Evolutionary conservation across 2,329 filamentous ascomycete species (phyloP), one percentile per base, ranked within the genome.

Genomic region (Tolypocladium paradoxum): DNA sequence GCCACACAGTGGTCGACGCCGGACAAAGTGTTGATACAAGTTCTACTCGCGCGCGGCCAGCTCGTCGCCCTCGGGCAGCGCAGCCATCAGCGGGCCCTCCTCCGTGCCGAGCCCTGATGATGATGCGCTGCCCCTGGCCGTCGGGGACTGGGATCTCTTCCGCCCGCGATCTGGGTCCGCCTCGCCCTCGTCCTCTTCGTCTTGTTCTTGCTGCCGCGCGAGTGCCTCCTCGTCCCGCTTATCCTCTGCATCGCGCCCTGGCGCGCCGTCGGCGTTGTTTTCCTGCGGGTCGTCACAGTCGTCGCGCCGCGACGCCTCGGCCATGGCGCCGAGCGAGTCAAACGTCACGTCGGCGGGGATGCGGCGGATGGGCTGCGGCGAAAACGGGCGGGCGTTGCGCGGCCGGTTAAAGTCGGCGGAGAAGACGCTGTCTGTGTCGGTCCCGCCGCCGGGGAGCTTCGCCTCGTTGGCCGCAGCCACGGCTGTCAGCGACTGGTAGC

Each of bases 321-420:
- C 55, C 29, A 62, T 57, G 2, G 63, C 68, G 8, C 64, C 64
- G 9, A 73, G 53, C 4, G 69, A 71, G 48, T 73, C 71, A 51
- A 64, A 67, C 33, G 70, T 70, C 35, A 74, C 70, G 36, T 71
- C 72, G 27, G 70, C 71, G 20, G 70, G 68, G 12, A 67, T 60
- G 1, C 71, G 64, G 11, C 72, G 65, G 45, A 73, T 73, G 27
- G 70, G 81, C 60, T 80, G 78, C 2, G 82, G 82, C 18, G 79
- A 82, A 59, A 85, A 85, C 0, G 81, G 81, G 34, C 82, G 65
- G 20, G 77, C 75, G 18, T 75, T 77, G 18, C 81, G 69, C 16
- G 77, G 72, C 49, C 75, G 71, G 64, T 78, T 80, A 57, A 78
- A 72, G 48, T 81, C 77, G 12, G 77, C 61, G 2, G 71, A 78